Base-by-base conservation (phyloP, 2,329 filamentous ascomycete species). In the Daldinia sp. region DNA sequence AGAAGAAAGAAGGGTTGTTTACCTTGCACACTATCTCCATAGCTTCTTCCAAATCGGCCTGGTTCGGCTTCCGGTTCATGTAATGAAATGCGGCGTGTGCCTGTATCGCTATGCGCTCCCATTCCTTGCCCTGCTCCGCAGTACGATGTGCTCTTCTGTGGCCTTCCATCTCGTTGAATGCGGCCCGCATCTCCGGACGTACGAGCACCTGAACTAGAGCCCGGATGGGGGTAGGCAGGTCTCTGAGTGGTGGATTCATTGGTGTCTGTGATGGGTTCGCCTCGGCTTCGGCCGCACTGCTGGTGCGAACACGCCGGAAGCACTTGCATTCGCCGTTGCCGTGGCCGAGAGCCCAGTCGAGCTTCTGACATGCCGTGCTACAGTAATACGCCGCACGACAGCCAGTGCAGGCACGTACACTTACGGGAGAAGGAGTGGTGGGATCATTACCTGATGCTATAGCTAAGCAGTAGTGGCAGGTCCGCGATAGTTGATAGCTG, bases 301-400 rank as follows among this genome's bases (percentile, higher is more conserved):
- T n/a, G 25, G 10, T 72, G 17, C 81, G 76, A 17, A 82, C 77
- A 48, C 77, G 78, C 66, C 72, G 68, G 63, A 83, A 77, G 29
- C 78, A 73, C 25, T 74, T 74, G 77, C 87, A 89, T 76, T 89
- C 87, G 43, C 75, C 87, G 45, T 74, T 75, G 68, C 80, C 79
- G 75, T 89, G 87, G 37, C 79, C 77, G 1, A 73, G 71, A 6
- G 73, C 73, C 86, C 87, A 89, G 71, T 84, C 81, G 1, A 79
- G 76, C 21, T 77, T 76, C 75, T 89, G 87, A 74, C 87, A 89
- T 4, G 71, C 66, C 6, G 76, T 58, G 51, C 78, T 77, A 76
- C 87, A 89, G 78, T 89, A 89, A 23, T 77, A 79, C 3, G 80
- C 79, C 1, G 81, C 77, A 25, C 77, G 80, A 76, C 87, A 89